Base-by-base conservation (phyloP, 202 grass and related monocot genomes). In the Zizania palustris region DNA sequence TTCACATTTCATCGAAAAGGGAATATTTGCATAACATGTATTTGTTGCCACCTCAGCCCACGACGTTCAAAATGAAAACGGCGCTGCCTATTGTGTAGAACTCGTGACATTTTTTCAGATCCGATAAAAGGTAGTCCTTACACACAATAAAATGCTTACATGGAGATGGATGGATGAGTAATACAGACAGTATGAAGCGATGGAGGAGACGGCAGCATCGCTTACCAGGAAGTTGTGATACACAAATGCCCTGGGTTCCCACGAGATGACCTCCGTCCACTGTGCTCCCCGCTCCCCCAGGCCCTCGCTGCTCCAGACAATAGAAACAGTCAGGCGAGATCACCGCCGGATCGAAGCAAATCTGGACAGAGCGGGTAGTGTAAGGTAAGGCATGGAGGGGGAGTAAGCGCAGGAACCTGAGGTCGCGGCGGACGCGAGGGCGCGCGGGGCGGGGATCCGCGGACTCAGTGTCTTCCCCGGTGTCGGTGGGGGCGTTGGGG, bases 211-310 rank as follows among this genome's bases (percentile, higher is more conserved):
- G 2, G 56, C 4, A 14, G 33, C 20, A 58, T 70, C 18, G 15
- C 0, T 60, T 77, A 98, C 96, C 85, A 98, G 78, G 76, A 98
- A 98, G 78, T 89, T 92, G 66, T 98, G 96, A 74, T 95, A 90
- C 55, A 98, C 45, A 57, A 98, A 98, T 0, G 95, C 85, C 54
- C 95, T 86, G 21, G 95, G 95, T 64, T 94, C 95, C 95, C 91
- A 98, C 6, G 95, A 98, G 58, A 98, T 69, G n/a, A 94, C 80
- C 80, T 98, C 89, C 38, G 96, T 95, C 96, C 96, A 98, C 67
- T 92, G 94, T 20, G 67, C 69, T 11, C 91, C 94, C 5, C 86
- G 92, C 82, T 92, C 79, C 15, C 87, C 89, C 10, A 98, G 72
- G 7, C 89, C 91, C 58, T 90, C 87, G 74, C 82, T 88, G 85